These are phyloP conservation scores for Hordeum pubiflorum DNA, from an alignment of 202 grass and related monocot species.

Conservation along the genomic window DNA sequence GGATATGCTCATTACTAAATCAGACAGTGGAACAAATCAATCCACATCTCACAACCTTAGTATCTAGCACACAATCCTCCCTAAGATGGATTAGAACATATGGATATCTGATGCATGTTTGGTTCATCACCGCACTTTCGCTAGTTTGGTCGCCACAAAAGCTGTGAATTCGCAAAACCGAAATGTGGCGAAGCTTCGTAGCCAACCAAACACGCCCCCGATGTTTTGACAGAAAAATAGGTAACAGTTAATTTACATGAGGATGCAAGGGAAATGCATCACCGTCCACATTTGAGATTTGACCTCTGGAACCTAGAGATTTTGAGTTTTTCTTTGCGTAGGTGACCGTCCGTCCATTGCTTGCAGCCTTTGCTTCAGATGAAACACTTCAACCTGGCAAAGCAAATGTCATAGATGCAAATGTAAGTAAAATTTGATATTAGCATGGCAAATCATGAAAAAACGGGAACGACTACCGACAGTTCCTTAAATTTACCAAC, in stretches of 20 bases:
- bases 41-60: background rate
- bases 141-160: background rate
- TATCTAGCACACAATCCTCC: background rate
- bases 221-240: background rate
- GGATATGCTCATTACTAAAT: background rate
- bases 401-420: constrained; percentile 8
- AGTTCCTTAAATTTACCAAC: background rate
- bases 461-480: background rate
- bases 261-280: background rate
- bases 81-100: background rate
- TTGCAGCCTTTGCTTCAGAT: constrained; percentile 74
- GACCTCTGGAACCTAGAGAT: constrained; percentile 15
- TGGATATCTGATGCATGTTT: constrained; percentile 8
- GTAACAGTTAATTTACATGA: background rate
- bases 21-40: background rate
- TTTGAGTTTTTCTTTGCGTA: constrained; percentile 62
- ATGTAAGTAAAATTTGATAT: background rate
- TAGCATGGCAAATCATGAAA: background rate
- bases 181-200: background rate
- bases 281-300: background rate
- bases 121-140: background rate
- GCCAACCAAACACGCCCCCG: background rate
- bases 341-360: constrained; percentile 69
- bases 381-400: constrained; percentile 75
- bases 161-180: background rate